Percentiles rank a stretch among this genome's conserved stretches.
Conservation (phyloP, 2,329 filamentous ascomycete species). For the Salinomyces thailandicus region DNA sequence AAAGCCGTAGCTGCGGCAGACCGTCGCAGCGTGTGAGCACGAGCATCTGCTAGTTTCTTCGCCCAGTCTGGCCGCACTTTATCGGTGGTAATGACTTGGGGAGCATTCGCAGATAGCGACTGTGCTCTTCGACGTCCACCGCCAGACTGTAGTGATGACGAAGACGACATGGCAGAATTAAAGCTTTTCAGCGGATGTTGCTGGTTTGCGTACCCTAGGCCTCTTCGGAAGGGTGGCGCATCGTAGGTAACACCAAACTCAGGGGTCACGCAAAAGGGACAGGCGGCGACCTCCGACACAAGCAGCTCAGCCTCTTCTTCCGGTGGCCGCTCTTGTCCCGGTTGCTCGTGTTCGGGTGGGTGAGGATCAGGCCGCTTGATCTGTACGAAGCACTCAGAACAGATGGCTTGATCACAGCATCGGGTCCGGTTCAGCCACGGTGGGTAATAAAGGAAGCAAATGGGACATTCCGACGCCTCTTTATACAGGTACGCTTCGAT, state of each 20-base stretch:
- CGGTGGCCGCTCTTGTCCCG: constrained; percentile 23
- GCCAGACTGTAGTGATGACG: constrained; percentile 62
- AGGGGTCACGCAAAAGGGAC: constrained; percentile 87
- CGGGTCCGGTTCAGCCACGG: constrained; percentile 88
- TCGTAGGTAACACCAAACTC: constrained; percentile 97
- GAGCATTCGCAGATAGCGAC: constrained; percentile 70
- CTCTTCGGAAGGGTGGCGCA: constrained; percentile 76
- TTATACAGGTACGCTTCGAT: constrained; percentile 92
- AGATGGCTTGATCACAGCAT: constrained; percentile 93
- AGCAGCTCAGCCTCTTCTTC: constrained; percentile 51
- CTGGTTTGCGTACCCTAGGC: constrained; percentile 55
- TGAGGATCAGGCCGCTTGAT: constrained; percentile 93
- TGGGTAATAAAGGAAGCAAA: constrained; percentile 93
- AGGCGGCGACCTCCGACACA: constrained; percentile 82
- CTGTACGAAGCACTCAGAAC: constrained; percentile 97
- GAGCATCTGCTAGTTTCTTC: constrained; percentile 73
- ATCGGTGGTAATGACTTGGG: constrained; percentile 85
- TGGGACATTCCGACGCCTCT: constrained; percentile 79
- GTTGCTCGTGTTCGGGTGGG: constrained; percentile 56
- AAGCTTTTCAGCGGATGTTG: constrained; percentile 42
- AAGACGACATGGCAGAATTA: constrained; percentile 72
- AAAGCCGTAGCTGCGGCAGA: constrained; percentile 88
- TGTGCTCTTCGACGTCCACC: constrained; percentile 48
- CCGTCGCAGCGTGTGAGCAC: constrained; percentile 72
- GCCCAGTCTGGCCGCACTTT: constrained; percentile 89